Evolutionary conservation across 2,329 filamentous ascomycete genomes (phyloP), one percentile per base, ranked within the genome.

Genomic region (Penicillium fuscoglaucum): DNA sequence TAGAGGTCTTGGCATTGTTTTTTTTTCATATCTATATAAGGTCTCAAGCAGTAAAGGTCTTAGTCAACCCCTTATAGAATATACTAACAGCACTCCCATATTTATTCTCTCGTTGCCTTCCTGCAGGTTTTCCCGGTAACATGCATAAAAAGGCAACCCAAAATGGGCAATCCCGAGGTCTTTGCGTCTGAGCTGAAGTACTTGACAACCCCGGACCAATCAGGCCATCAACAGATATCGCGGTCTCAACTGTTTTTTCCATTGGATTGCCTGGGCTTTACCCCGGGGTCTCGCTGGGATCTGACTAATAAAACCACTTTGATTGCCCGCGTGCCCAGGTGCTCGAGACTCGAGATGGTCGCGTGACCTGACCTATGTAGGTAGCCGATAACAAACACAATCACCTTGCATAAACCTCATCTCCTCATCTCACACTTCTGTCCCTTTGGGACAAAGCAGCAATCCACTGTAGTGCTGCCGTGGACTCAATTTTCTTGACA

Each of bases 1-100:
- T 40, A 57, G 54, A 57, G 54, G 47, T 41, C 54, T 57, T 57
- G 54, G 54, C 54, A 45, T 52, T 21, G 19, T 21, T 39, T 21
- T 15, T 28, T 8, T 26, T 5, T 6, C 29, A 43, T 43, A 39
- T 55, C 10, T 50, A 41, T 41, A 31, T 24, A 15, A 37, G 17
- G 28, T 40, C 6, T 35, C 29, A 21, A 24, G 1, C 2, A 24
- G 5, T 8, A 19, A 12, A 31, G 17, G n/a, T 21, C 13, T 48
- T 24, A 17, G 13, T 5, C 12, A 33, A 33, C 19, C n/a, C 19
- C 19, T 24, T 31, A 13, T 24, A 4, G 29, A 47, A 21, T 9
- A 47, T 31, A 19, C 26, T 45, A 29, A n/a, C 21, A 8, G 21
- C 6, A 43, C 19, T 24, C 6, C 6, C 13, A 10, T 21, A 17